Conservation (phyloP, 2,329 filamentous ascomycete genomes). For the Gremmenia infestans region DNA sequence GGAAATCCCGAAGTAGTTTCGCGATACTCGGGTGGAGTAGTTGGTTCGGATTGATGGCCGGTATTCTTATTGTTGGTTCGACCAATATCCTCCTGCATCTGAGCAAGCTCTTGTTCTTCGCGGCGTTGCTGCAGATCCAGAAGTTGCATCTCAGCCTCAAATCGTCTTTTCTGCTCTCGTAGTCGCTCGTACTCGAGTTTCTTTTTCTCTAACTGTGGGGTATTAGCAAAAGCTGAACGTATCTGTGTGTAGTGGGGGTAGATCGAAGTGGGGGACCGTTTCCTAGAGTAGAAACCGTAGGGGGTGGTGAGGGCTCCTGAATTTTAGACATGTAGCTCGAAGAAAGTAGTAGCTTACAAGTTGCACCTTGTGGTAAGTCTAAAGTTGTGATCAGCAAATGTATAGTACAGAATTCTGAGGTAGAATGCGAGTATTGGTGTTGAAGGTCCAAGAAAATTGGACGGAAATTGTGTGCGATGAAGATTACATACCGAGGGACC, state of each 20-base stretch:
- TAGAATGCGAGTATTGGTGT: neutral
- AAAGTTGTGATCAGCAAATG: conserved; percentile 18
- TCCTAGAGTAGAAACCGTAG: neutral
- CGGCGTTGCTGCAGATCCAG: conserved; percentile 79
- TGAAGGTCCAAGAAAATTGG: conserved; percentile 1
- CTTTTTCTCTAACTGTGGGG: conserved; percentile 79
- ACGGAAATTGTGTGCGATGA: neutral
- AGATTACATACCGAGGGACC: conserved; percentile 28
- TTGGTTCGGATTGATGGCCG: conserved; percentile 87
- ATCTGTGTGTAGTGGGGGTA: neutral
- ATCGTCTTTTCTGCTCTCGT: conserved; percentile 80
- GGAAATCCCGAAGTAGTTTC: conserved; percentile 68
- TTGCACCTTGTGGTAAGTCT: conserved; percentile 70
- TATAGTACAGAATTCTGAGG: conserved; percentile 1
- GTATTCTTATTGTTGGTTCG: conserved; percentile 39
- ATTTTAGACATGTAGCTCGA: neutral
- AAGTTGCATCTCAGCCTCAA: conserved; percentile 88
- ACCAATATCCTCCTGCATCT: conserved; percentile 75
- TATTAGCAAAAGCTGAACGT: conserved; percentile 34
- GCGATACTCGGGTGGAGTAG: conserved; percentile 89
- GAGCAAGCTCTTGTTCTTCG: conserved; percentile 77
- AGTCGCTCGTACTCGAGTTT: conserved; percentile 88
- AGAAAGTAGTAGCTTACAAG: conserved; percentile 52
- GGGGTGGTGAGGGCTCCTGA: neutral
- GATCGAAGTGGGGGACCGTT: neutral